phyloP scores from a whole-genome alignment of 805 yeast genomes.

The Suhomyces prunicola region DNA sequence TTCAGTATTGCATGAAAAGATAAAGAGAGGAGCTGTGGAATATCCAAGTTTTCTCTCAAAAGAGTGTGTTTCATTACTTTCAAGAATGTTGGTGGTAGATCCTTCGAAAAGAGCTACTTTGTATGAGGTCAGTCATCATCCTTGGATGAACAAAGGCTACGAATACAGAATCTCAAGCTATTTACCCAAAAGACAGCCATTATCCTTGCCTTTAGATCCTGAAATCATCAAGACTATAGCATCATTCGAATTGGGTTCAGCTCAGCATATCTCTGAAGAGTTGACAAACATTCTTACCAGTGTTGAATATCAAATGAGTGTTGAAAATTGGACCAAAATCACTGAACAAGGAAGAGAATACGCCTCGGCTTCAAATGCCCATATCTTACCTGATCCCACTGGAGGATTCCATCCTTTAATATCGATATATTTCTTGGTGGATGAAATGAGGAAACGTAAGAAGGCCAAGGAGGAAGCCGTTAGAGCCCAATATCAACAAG shows the following conservation, averaged over 20 bases:
- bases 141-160: slow-evolving; percentile 92
- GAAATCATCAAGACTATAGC: slow-evolving; percentile 72
- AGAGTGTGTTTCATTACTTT: slow-evolving; percentile 75
- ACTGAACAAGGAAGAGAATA: slow-evolving; percentile 37
- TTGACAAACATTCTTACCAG: slow-evolving; percentile 59
- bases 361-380: slow-evolving; percentile 32
- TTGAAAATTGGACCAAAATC: slow-evolving; percentile 57
- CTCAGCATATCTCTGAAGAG: slow-evolving; percentile 53
- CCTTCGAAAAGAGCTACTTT: slow-evolving; percentile 78
- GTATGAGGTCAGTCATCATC: slow-evolving; percentile 77
- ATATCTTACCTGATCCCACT: slow-evolving; percentile 67
- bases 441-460: slow-evolving; percentile 76
- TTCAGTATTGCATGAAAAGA: slow-evolving; percentile 87
- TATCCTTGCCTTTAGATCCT: slow-evolving; percentile 64
- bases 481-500: slow-evolving; percentile 25
- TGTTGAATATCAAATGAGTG: slow-evolving; percentile 60
- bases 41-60: slow-evolving; percentile 80
- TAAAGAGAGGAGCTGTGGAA: slow-evolving; percentile 87
- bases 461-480: slow-evolving; percentile 52
- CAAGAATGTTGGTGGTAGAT: slow-evolving; percentile 89
- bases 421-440: slow-evolving; percentile 81
- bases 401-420: slow-evolving; percentile 83
- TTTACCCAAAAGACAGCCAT: slow-evolving; percentile 75
- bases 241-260: slow-evolving; percentile 73
- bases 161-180: slow-evolving; percentile 69